Conservation (phyloP, 2,329 filamentous ascomycete species). For the Zopfia rhizophila region DNA sequence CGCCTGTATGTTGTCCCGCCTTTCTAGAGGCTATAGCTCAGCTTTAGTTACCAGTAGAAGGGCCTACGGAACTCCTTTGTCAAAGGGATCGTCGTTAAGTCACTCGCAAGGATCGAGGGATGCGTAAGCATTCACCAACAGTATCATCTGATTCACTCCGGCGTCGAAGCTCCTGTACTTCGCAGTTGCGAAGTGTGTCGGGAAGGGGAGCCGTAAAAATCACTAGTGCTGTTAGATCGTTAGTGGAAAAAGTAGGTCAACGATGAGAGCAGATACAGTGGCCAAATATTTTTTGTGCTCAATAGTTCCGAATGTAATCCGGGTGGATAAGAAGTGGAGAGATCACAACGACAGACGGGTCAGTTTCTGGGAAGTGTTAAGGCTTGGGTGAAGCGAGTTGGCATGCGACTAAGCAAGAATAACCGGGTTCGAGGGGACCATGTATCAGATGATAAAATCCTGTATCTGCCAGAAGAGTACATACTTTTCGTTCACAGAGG, state of each 20-base stretch:
- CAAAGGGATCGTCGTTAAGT: conserved; percentile 15
- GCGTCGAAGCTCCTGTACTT: conserved; percentile 17
- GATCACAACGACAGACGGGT: conserved; percentile 17
- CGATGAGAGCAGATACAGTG: conserved; percentile 17
- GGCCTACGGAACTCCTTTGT: conserved; percentile 18
- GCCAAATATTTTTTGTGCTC: conserved; percentile 16
- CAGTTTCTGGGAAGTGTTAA: too few species aligned
- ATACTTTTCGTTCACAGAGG: too few species aligned
- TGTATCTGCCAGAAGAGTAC: too few species aligned
- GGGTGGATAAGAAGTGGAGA: conserved; percentile 18
- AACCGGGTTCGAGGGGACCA: too few species aligned
- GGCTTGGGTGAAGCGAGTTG: too few species aligned
- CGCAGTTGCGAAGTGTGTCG: conserved; percentile 13
- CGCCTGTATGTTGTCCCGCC: conserved; percentile 19
- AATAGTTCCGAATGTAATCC: conserved; percentile 20
- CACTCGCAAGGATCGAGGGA: conserved; percentile 16
- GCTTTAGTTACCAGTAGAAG: conserved; percentile 20
- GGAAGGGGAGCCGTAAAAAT: too few species aligned
- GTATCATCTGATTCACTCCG: conserved; percentile 16
- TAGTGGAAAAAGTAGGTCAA: conserved; percentile 18
- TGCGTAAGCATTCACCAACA: conserved; percentile 15
- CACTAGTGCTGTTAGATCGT: conserved; percentile 15
- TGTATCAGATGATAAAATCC: too few species aligned
- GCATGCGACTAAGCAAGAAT: too few species aligned
- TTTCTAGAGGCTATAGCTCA: conserved; percentile 20